A percentile compares a stretch with the other conserved stretches of the same genome.
These are phyloP conservation scores for Myochromella boudieri DNA, from an alignment of 768 basidiomycete genomes.

Conservation along the genomic window DNA sequence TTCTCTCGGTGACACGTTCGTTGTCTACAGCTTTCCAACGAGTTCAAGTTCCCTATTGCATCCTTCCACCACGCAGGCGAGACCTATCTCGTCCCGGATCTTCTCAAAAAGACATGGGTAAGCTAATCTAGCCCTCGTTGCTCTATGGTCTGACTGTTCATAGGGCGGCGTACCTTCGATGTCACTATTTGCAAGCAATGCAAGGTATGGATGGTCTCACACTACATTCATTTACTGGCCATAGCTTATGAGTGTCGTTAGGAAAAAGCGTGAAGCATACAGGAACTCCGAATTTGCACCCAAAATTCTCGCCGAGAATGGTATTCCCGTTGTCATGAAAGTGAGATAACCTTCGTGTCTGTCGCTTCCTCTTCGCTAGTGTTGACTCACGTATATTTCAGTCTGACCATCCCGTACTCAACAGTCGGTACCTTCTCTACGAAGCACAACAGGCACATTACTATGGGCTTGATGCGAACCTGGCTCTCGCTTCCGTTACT, in stretches of 20 bases:
- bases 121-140: conserved; percentile 6
- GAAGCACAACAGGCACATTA: conserved; percentile 73
- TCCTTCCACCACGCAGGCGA: conserved; percentile 82
- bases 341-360: conserved; percentile 24
- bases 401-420: conserved; percentile 57
- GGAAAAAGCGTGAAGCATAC: conserved; percentile 55
- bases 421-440: conserved; percentile 65
- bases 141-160: background rate
- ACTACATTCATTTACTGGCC: no score
- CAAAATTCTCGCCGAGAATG: conserved; percentile 63
- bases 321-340: conserved; percentile 74
- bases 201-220: no score
- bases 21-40: conserved; percentile 60
- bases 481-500: conserved; percentile 65
- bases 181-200: conserved; percentile 71
- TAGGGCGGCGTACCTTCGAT: conserved; percentile 59
- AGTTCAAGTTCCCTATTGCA: conserved; percentile 76
- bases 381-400: conserved; percentile 21
- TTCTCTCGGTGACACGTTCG: background rate
- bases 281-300: conserved; percentile 75
- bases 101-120: conserved; percentile 72
- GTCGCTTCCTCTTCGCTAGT: background rate
- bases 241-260: conserved; percentile 7
- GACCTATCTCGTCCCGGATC: conserved; percentile 76
- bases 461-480: conserved; percentile 56